phyloP scores from a whole-genome alignment of 2,329 filamentous ascomycete genomes.

The Dothistroma pini region DNA sequence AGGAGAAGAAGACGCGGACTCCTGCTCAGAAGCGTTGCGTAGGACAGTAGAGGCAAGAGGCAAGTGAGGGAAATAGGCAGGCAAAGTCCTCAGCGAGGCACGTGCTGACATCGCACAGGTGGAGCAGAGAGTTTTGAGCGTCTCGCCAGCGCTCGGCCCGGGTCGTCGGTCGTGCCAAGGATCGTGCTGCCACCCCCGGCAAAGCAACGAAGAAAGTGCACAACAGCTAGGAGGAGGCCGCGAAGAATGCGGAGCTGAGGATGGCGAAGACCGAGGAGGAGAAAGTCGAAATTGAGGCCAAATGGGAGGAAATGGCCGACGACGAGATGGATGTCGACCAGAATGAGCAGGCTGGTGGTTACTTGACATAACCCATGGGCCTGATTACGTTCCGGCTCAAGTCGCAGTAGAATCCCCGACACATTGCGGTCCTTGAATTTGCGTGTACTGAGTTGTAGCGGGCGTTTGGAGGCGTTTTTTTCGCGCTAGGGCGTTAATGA shows the following conservation, averaged over 20 bases:
- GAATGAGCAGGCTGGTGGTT: background rate
- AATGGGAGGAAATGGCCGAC: conserved; percentile 1
- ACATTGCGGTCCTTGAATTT: background rate
- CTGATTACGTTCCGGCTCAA: background rate
- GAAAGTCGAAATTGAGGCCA: background rate
- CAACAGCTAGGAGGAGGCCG: background rate
- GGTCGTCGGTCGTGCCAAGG: background rate
- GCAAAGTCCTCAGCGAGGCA: too few relatives aligned
- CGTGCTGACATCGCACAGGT: too few relatives aligned
- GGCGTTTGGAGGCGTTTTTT: background rate
- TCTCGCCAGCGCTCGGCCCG: background rate
- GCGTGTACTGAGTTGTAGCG: background rate
- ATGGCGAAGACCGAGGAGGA: background rate
- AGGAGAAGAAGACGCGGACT: too few relatives aligned
- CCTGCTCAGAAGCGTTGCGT: background rate
- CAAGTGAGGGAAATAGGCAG: too few relatives aligned
- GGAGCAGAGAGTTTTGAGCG: too few relatives aligned
- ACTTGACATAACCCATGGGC: background rate
- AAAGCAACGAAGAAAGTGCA: background rate
- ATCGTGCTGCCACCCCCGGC: background rate
- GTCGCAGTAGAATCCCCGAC: background rate
- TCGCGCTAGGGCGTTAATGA: background rate
- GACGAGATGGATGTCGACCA: background rate
- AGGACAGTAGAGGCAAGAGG: too few relatives aligned
- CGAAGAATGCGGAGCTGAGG: conserved; percentile 1